Percentiles rank a stretch among this genome's conserved stretches.
Conservation (phyloP, 305 asterid genomes). For the Solanum hybrid region DNA sequence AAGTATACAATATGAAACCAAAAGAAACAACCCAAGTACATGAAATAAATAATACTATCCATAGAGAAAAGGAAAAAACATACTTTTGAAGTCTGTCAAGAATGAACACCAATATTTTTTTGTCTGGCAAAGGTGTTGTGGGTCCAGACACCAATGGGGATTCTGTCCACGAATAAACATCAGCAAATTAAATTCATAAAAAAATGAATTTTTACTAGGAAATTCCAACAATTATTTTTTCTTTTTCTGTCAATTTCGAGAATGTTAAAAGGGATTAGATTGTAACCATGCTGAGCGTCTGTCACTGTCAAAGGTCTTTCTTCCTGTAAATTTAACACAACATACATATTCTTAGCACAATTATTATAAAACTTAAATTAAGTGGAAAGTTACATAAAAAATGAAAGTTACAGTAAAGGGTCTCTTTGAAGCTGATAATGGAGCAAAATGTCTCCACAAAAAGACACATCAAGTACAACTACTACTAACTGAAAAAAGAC, state of each 20-base stretch:
- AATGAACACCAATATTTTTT: constrained; percentile 74
- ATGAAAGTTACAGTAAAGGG: constrained; percentile 20
- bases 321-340: constrained; percentile 47
- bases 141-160: constrained; percentile 68
- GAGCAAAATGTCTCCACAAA: constrained; percentile 9
- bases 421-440: constrained; percentile 11
- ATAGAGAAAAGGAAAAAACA: constrained; percentile 20
- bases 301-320: constrained; percentile 54
- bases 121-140: constrained; percentile 92
- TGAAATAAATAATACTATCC: constrained; percentile 4
- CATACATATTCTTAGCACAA: constrained; percentile 16
- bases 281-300: constrained; percentile 55
- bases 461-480: constrained; percentile 5
- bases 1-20: constrained; percentile 7
- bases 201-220: constrained; percentile 16
- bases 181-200: constrained; percentile 23
- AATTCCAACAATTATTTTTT: constrained; percentile 10
- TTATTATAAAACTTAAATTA: constrained; percentile 3
- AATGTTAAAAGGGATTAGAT: constrained; percentile 20
- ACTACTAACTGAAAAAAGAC: constrained; percentile 8
- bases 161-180: constrained; percentile 54
- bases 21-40: constrained; percentile 17
- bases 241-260: neutral
- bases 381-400: neutral
- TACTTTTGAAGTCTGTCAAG: constrained; percentile 96